Percentiles rank a stretch among this genome's conserved stretches.
Conservation (phyloP, 345 rosid species). For the Eucalyptus globulus region DNA sequence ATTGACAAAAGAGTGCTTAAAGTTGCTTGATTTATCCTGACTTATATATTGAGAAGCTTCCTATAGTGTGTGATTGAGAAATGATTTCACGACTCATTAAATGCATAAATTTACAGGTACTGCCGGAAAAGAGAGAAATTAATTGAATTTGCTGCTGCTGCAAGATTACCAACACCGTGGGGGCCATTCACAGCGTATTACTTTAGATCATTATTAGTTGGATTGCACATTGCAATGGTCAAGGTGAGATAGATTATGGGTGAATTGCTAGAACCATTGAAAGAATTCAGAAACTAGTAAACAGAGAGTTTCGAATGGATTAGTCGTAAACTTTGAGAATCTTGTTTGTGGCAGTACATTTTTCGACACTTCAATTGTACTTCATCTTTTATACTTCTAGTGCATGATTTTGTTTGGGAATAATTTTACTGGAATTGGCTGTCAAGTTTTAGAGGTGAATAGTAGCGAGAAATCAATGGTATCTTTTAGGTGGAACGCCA, state of each 20-base stretch:
- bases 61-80: not conserved
- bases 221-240: slow-evolving; percentile 90
- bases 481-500: not conserved
- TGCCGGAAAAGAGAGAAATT: slow-evolving; percentile 66
- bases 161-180: slow-evolving; percentile 72
- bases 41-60: not conserved
- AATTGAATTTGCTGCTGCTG: slow-evolving; percentile 59
- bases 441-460: no score
- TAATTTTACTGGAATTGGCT: no score
- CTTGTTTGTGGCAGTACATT: not conserved
- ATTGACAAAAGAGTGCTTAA: not conserved
- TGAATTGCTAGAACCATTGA: not conserved
- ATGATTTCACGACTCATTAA: no score
- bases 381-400: no score
- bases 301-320: not conserved
- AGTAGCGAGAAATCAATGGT: not conserved
- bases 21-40: not conserved
- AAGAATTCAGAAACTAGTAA: not conserved
- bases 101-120: slow-evolving; percentile 22
- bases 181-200: slow-evolving; percentile 85
- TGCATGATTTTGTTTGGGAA: no score
- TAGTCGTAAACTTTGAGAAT: not conserved
- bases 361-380: no score
- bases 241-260: slow-evolving; percentile 35
- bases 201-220: slow-evolving; percentile 51